Percentiles rank a stretch among this genome's conserved stretches.
These are phyloP conservation scores for Dentiscutata heterogama DNA, from an alignment of 371 early-diverging fungal species.

Conservation along the genomic window DNA sequence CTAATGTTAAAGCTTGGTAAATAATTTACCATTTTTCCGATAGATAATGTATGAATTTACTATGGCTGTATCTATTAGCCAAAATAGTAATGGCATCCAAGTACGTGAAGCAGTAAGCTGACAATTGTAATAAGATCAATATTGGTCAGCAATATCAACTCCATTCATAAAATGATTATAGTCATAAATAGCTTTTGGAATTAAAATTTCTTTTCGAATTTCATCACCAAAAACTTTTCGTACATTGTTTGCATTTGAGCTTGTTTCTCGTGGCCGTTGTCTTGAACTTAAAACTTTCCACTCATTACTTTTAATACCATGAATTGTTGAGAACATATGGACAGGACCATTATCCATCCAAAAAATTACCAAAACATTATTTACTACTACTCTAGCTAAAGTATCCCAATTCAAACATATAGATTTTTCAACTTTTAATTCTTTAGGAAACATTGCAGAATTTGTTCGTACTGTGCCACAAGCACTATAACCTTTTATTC, in stretches of 20 bases:
- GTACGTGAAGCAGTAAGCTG: constrained; percentile 42
- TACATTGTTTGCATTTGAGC: constrained; percentile 33
- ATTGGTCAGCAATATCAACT: constrained; percentile 51
- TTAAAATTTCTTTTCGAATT: not conserved
- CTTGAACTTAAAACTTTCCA: not conserved
- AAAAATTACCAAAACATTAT: constrained; percentile 44
- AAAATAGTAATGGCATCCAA: constrained; percentile 48
- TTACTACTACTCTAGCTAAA: not conserved
- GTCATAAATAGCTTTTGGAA: constrained; percentile 34
- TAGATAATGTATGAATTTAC: constrained; percentile 31
- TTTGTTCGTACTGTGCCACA: too few relatives aligned
- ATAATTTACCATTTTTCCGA: not conserved
- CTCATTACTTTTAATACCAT: constrained; percentile 12
- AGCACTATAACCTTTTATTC: too few relatives aligned
- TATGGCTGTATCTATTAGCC: constrained; percentile 48
- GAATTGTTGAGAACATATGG: constrained; percentile 40
- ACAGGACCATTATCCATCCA: constrained; percentile 51
- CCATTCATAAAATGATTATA: constrained; percentile 50
- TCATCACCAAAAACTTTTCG: not conserved
- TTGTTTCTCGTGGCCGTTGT: constrained; percentile 20
- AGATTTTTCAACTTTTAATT: not conserved
- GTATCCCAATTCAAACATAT: too few relatives aligned
- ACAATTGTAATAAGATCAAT: constrained; percentile 44
- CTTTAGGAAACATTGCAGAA: too few relatives aligned
- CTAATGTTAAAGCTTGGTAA: too few relatives aligned